Evolutionary conservation across 2,329 filamentous ascomycete species (phyloP).

Genomic region (Neofusicoccum kwambonambiense): DNA sequence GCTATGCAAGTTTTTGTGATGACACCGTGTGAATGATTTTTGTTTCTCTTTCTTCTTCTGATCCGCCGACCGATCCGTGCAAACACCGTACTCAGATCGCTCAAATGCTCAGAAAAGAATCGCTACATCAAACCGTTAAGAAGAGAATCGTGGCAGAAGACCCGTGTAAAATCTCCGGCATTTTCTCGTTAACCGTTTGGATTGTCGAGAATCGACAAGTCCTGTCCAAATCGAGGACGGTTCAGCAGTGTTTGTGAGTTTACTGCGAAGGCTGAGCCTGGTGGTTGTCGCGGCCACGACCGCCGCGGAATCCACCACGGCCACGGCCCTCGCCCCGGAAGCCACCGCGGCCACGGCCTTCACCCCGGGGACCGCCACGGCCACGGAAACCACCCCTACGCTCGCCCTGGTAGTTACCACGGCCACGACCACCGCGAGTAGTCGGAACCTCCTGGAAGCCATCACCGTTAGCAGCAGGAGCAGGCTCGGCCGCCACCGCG

Average conservation of each 20-base stretch:
- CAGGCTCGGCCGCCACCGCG: conserved; percentile 24
- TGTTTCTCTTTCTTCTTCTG: not conserved
- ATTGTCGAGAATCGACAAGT: not conserved
- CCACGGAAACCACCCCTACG: conserved; percentile 57
- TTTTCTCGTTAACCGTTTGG: not conserved
- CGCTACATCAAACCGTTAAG: conserved; percentile 12
- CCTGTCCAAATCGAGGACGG: not conserved
- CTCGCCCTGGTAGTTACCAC: conserved; percentile 41
- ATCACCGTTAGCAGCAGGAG: conserved; percentile 47
- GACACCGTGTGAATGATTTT: conserved; percentile 12
- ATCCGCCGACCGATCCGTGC: not conserved
- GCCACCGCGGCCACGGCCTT: conserved; percentile 36
- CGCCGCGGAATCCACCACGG: conserved; percentile 46
- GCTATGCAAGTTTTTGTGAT: conserved; percentile 17
- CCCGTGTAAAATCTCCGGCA: not conserved
- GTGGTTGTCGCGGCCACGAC: conserved; percentile 37
- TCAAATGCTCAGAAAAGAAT: conserved; percentile 18
- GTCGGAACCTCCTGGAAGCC: conserved; percentile 69
- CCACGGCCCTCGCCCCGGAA: conserved; percentile 34
- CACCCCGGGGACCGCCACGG: conserved; percentile 45
- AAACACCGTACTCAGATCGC: conserved; percentile 16
- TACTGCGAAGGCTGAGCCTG: conserved; percentile 16
- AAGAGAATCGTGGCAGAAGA: not conserved
- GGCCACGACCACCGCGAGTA: conserved; percentile 48
- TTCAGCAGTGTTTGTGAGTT: not conserved